These are phyloP conservation scores for Dactylellina cionopaga DNA, from an alignment of 2,329 filamentous ascomycete genomes.

Conservation along the genomic window DNA sequence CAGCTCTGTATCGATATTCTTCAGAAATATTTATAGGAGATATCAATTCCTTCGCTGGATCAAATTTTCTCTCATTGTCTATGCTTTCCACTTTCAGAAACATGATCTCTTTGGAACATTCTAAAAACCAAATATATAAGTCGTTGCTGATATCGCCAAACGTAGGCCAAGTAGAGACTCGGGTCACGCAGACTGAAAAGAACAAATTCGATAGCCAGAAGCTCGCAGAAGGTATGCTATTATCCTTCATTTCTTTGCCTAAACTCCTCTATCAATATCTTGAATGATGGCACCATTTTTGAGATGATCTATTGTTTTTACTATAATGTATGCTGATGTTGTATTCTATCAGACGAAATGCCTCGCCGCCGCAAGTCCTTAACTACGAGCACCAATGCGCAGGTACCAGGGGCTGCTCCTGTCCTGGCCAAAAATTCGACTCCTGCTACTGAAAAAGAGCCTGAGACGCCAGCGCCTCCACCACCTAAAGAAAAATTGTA, in stretches of 20 bases:
- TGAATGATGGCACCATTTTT: too few relatives aligned
- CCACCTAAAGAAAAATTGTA: slow-evolving; percentile 13
- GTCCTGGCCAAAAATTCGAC: neutral
- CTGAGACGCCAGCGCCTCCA: neutral
- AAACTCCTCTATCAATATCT: neutral
- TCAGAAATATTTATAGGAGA: too few relatives aligned
- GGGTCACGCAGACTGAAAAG: too few relatives aligned
- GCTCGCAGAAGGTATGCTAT: slow-evolving; percentile 2
- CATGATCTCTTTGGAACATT: too few relatives aligned
- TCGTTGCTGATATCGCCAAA: too few relatives aligned
- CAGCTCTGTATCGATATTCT: too few relatives aligned
- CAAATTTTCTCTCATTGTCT: too few relatives aligned
- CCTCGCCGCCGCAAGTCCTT: slow-evolving; percentile 1
- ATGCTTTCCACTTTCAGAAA: too few relatives aligned
- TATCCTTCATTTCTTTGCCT: neutral
- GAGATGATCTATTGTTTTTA: neutral
- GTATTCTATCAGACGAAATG: neutral
- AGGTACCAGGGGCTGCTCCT: neutral
- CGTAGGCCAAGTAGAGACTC: too few relatives aligned
- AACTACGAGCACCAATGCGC: neutral
- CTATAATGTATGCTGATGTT: neutral
- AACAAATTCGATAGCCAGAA: too few relatives aligned
- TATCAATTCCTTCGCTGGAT: too few relatives aligned
- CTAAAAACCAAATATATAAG: too few relatives aligned
- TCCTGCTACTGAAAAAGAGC: neutral